Base-by-base conservation (phyloP, 371 early-diverging fungal genomes). In the Rhizopus stolonifer region DNA sequence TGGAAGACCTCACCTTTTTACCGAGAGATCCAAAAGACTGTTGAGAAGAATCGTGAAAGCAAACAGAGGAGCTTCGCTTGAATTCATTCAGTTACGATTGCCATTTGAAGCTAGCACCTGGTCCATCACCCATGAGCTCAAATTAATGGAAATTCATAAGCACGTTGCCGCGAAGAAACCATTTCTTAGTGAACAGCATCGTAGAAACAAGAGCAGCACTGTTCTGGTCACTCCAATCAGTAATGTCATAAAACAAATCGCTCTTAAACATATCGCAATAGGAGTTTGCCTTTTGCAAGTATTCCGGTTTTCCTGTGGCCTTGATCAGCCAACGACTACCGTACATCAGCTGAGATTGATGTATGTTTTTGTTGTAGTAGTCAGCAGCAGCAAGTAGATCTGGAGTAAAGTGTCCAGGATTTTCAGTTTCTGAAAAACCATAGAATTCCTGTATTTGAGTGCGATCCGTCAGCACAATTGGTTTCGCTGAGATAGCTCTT, bases 301-400 rank as follows among this genome's bases (percentile, higher is more conserved):
- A 83, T 3, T 54, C 1, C 47, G 3, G 46, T 79, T n/a, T 58
- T 22, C 64, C 65, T 2, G 81, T 80, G 11, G 77, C 67, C 25
- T 68, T 64, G 58, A 75, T 74, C 60, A 83, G 63, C 85, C 85
- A 84, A 8, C 80, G 64, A 2, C 79, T 74, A n/a, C 75, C 80
- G 64, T 70, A 82, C 0, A 71, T 64, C 2, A 83, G 62, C 44
- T 83, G 82, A 47, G 71, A 79, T 19, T 63, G 54, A 49, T 65
- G 81, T 14, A 53, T 60, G n/a, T 64, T 70, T 5, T 82, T 77
- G 4, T 65, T 54, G 43, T 85, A 85, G 45, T 67, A 72, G n/a
- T 61, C 70, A 1, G 46, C 21, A 3, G 56, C 66, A 1, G 70
- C 79, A 14, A 77, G 66, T 6, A 83, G 72, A 70, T 1, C 38